A percentile compares a stretch with the other conserved stretches of the same genome.
phyloP scores from a whole-genome alignment of 208 protist species.

The Tetramitus jugosus region DNA sequence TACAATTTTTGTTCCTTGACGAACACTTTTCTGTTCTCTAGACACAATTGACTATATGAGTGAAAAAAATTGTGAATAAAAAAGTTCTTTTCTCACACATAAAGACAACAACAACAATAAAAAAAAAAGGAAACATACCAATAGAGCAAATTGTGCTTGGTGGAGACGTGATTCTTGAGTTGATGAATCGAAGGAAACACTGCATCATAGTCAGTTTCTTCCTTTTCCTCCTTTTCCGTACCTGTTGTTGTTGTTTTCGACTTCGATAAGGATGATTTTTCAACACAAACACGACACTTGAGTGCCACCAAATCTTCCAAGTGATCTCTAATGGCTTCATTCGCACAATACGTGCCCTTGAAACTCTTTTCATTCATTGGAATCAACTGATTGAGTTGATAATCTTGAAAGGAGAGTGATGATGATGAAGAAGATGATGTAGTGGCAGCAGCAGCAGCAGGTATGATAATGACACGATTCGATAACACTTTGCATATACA shows the following conservation, averaged over 20 bases:
- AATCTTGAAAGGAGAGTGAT: background rate
- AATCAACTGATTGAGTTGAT: background rate
- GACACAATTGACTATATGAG: background rate
- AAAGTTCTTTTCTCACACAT: no score
- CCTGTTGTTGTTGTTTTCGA: background rate
- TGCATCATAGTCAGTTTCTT: no score
- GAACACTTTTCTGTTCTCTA: conserved; percentile 22
- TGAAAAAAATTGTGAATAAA: no score
- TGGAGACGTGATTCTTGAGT: background rate
- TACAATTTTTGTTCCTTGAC: conserved; percentile 8
- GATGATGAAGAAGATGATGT: no score
- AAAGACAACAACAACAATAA: no score
- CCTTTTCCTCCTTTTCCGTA: background rate
- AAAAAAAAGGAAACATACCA: no score
- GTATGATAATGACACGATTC: background rate
- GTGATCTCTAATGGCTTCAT: background rate
- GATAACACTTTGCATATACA: conserved; percentile 18
- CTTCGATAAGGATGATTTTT: background rate
- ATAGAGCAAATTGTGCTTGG: conserved; percentile 1
- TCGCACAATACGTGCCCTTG: no score
- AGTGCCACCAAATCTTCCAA: background rate
- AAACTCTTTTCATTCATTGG: background rate
- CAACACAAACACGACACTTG: background rate
- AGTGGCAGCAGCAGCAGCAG: no score
- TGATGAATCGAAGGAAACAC: background rate